Evolutionary conservation across 108 stramenopile genomes (phyloP).

Genomic region (Hondaea fermentalgiana): DNA sequence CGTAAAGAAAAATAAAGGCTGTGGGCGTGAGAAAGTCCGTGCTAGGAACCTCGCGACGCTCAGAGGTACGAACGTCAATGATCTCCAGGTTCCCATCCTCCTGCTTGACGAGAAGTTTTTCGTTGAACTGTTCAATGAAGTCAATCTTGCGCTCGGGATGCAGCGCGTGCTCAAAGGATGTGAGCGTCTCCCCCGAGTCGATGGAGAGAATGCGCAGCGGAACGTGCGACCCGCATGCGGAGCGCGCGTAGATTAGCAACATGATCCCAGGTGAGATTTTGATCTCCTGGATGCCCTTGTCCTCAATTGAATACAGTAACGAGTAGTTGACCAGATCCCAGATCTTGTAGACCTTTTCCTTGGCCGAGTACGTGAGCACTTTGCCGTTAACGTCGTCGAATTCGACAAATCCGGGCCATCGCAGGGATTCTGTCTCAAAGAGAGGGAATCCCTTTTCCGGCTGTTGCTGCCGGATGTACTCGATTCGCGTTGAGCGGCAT

Average conservation of each 20-base stretch:
- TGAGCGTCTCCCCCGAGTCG: neutral
- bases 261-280: conserved; percentile 2
- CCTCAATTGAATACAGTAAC: neutral
- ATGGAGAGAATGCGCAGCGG: neutral
- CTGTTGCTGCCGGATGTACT: conserved; percentile 12
- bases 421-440: neutral
- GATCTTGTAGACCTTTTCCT: conserved; percentile 4
- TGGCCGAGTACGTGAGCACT: neutral
- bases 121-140: conserved; percentile 14
- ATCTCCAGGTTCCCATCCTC: neutral
- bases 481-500: neutral
- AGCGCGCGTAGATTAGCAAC: conserved; percentile 3
- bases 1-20: conserved; percentile 6
- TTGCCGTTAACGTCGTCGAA: conserved; percentile 16
- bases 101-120: conserved; percentile 14
- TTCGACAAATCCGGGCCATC: conserved; percentile 9
- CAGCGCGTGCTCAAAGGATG: neutral
- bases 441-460: neutral
- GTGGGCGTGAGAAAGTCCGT: neutral
- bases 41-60: neutral
- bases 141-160: neutral
- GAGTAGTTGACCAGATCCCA: conserved; percentile 7
- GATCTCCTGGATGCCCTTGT: conserved; percentile 8
- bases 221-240: neutral
- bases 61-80: neutral